Base-by-base conservation (phyloP, 2,329 filamentous ascomycete genomes). In the Aspergillus latus region DNA sequence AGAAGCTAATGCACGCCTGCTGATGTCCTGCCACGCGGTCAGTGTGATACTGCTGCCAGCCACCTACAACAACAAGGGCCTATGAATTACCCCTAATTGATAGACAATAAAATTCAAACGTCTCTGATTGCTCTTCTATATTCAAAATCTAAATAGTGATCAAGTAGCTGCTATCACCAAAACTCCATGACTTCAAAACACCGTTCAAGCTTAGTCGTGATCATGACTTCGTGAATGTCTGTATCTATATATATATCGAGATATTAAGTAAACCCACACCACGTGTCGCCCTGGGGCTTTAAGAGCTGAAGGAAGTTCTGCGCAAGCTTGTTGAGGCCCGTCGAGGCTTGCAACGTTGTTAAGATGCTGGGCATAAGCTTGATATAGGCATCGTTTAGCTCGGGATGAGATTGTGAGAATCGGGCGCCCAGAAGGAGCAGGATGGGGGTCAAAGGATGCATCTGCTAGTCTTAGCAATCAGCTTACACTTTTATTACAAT, bases 401-500 rank as follows among this genome's bases (percentile, higher is more conserved):
- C 30, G 45, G 29, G 45, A 4, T 48, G 30, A 2, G 45, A 15
- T 5, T 48, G 30, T 9, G 32, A 34, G 15, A 48, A 48, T 4
- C 16, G n/a, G 2, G 30, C 45, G 3, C 45, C 30, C n/a, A 48
- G 30, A 8, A 34, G 16, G 8, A 57, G 43, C 2, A 43, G 49
- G 11, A 57, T 57, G 1, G 49, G 44, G 6, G 36, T 52, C 7
- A 57, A 30, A 16, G 54, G 54, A 16, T 57, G 54, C 4, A 48
- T 21, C 45, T 48, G 15, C 1, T 36, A 21, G 21, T 21, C 21
- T 21, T 21, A 21, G 21, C 3, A 5, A 10, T 48, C 4, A 48
- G 30, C 40, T 43, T 43, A 21, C n/a, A 43, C 9, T 16, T 16
- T 11, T 26, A 15, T 21, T 9, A 34, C 13, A 16, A 2, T 10